Evolutionary conservation across 2,329 filamentous ascomycete species (phyloP).

Genomic region (Neofusicoccum laricinum): DNA sequence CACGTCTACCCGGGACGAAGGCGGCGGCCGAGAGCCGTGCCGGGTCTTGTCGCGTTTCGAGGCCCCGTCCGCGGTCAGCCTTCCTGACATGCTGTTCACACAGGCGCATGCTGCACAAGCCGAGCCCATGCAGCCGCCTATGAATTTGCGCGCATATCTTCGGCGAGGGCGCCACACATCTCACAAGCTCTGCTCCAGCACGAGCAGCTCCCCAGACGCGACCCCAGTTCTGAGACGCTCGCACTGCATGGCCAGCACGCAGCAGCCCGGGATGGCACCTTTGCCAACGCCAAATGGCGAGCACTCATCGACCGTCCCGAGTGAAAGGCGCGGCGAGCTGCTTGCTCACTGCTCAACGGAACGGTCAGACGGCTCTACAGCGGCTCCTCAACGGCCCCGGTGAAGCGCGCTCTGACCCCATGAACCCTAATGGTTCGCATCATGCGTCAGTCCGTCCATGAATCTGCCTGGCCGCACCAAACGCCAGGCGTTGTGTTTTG

Average conservation of each 20-base stretch:
- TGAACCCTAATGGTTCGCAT: neutral
- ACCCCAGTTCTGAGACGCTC: conserved; percentile 6
- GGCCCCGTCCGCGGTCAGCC: neutral
- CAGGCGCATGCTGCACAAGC: neutral
- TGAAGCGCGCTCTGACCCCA: neutral
- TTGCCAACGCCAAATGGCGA: neutral
- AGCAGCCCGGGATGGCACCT: neutral
- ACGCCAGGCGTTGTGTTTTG: neutral
- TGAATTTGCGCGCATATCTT: neutral
- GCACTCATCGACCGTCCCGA: neutral
- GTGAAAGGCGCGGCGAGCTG: neutral
- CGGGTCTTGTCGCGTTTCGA: neutral
- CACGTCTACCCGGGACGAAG: neutral
- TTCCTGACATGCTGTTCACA: neutral
- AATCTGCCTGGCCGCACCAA: neutral
- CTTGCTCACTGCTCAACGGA: neutral
- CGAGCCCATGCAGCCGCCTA: neutral
- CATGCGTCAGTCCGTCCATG: neutral
- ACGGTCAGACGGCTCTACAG: neutral
- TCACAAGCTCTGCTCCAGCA: conserved; percentile 2
- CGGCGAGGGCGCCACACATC: neutral
- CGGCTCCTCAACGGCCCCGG: neutral
- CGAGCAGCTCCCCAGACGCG: neutral
- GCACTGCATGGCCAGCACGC: neutral
- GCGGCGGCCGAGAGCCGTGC: neutral